Evolutionary conservation across 768 basidiomycete species (phyloP).

Genomic region (Dentipellis fragilis): DNA sequence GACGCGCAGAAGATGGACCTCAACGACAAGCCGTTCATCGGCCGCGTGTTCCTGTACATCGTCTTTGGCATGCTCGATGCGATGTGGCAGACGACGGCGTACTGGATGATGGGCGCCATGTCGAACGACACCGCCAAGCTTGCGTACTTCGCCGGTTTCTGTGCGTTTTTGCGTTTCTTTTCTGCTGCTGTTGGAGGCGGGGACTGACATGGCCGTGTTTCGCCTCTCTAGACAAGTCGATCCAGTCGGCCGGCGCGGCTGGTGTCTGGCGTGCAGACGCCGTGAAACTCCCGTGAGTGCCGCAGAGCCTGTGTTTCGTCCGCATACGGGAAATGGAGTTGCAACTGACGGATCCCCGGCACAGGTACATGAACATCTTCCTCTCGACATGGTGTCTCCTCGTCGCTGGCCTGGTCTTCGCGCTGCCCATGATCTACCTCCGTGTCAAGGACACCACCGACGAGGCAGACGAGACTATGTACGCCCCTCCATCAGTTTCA

Average conservation of each 20-base stretch:
- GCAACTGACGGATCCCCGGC: slow-evolving; percentile 2
- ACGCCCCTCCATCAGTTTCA: not conserved
- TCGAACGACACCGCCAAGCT: slow-evolving; percentile 74
- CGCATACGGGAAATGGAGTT: too few species aligned
- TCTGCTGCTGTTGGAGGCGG: not conserved
- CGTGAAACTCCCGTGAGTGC: slow-evolving; percentile 14
- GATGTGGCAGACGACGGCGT: slow-evolving; percentile 78
- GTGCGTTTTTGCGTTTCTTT: slow-evolving; percentile 31
- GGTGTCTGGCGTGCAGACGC: slow-evolving; percentile 66
- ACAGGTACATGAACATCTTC: slow-evolving; percentile 59
- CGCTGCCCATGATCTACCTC: slow-evolving; percentile 63
- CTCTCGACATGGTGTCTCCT: slow-evolving; percentile 68
- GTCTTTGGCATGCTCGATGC: slow-evolving; percentile 69
- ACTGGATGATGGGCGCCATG: slow-evolving; percentile 82
- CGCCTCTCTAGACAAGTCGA: slow-evolving; percentile 42
- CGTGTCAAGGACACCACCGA: slow-evolving; percentile 57
- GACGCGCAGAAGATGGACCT: slow-evolving; percentile 47
- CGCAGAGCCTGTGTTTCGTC: not conserved
- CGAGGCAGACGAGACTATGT: slow-evolving; percentile 41
- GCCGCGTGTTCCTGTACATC: slow-evolving; percentile 52
- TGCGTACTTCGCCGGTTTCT: slow-evolving; percentile 73
- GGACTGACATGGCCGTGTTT: not conserved
- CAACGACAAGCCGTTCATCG: slow-evolving; percentile 40
- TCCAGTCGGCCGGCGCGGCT: slow-evolving; percentile 71
- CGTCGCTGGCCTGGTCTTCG: slow-evolving; percentile 52